A percentile compares a stretch with the other conserved stretches of the same genome.
Conservation (phyloP, 148 eudicot genomes). For the Fagopyrum tataricum region DNA sequence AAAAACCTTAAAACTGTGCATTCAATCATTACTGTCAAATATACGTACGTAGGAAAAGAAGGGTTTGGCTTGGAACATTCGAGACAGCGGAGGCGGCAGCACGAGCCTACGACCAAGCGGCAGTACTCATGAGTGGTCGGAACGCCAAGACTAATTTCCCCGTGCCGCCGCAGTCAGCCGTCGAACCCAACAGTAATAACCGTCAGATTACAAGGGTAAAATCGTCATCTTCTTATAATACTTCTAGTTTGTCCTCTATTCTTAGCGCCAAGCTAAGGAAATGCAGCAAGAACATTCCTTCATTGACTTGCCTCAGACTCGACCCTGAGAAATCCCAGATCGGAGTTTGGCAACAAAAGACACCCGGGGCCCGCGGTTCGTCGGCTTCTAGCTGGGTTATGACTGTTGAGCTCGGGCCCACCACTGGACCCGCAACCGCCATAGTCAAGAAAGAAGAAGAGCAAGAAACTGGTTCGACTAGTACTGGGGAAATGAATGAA, state of each 20-base stretch:
- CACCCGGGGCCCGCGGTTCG: constrained; percentile 11
- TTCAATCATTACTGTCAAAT: too few species aligned
- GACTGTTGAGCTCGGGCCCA: constrained; percentile 15
- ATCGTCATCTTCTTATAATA: not conserved
- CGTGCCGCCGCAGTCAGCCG: too few species aligned
- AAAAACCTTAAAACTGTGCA: too few species aligned
- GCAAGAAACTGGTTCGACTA: not conserved
- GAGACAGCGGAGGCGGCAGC: constrained; percentile 30
- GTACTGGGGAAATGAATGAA: constrained; percentile 9
- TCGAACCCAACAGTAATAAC: not conserved
- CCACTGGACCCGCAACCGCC: not conserved
- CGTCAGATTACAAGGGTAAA: not conserved
- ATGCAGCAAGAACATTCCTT: constrained; percentile 25
- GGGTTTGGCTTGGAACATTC: constrained; percentile 26
- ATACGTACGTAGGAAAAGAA: constrained; percentile 19
- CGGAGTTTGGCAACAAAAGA: constrained; percentile 31
- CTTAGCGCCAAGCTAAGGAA: constrained; percentile 27
- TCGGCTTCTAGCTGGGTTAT: constrained; percentile 24
- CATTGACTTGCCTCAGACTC: constrained; percentile 32
- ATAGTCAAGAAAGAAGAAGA: not conserved
- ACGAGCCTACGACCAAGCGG: constrained; percentile 30
- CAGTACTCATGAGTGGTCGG: constrained; percentile 23
- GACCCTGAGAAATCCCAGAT: constrained; percentile 28
- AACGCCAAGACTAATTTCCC: constrained; percentile 33
- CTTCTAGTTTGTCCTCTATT: constrained; percentile 11